phyloP scores from a whole-genome alignment of 2,329 filamentous ascomycete genomes.

The Graphilbum fragrans region DNA sequence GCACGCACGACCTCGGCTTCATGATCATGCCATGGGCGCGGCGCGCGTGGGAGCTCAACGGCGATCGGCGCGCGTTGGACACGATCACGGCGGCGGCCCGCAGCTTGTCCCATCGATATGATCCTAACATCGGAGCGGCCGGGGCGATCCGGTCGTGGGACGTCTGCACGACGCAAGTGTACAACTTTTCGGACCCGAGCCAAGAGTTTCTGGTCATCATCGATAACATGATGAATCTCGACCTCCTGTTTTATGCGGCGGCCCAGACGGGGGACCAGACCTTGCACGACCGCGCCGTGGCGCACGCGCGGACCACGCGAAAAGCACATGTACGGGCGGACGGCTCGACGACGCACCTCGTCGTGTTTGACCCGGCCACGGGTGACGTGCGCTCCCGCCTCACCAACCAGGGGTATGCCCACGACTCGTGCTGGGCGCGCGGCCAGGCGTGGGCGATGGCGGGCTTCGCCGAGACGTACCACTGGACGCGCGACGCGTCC shows the following conservation, averaged over 20 bases:
- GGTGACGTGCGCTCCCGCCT: no score
- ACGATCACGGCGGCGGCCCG: constrained; percentile 21
- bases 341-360: no score
- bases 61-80: constrained; percentile 21
- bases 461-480: no score
- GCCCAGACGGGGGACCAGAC: constrained; percentile 16
- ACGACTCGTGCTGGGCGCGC: no score
- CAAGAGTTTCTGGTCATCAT: constrained; percentile 28
- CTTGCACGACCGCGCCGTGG: constrained; percentile 21
- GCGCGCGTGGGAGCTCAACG: constrained; percentile 24
- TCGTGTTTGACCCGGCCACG: no score
- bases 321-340: no score
- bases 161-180: constrained; percentile 24
- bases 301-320: constrained; percentile 25
- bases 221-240: constrained; percentile 29
- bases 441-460: no score
- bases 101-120: constrained; percentile 24
- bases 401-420: no score
- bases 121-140: constrained; percentile 17
- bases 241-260: constrained; percentile 28
- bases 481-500: no score
- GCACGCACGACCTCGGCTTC: constrained; percentile 31
- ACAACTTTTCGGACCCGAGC: constrained; percentile 21
- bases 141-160: constrained; percentile 31
- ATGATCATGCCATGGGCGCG: constrained; percentile 27